Evolutionary conservation across 306 rosid genomes (phyloP).

Genomic region (Prunus persica): DNA sequence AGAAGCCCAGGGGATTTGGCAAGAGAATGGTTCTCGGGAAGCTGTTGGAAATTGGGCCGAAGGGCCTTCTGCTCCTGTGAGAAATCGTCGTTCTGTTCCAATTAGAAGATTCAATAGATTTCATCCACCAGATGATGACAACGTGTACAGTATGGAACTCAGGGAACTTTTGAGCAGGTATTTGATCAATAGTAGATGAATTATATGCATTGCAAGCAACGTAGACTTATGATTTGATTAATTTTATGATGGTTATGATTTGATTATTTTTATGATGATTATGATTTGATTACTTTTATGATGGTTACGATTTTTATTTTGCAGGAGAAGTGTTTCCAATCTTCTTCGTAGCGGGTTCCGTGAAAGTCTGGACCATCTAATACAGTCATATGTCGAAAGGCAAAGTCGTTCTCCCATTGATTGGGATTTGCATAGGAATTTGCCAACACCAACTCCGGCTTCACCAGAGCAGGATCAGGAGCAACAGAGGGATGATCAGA

Average conservation of each 20-base stretch:
- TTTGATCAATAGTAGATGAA: constrained; percentile 18
- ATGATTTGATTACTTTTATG: constrained; percentile 20
- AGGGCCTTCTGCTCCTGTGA: constrained; percentile 71
- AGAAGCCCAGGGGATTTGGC: constrained; percentile 72
- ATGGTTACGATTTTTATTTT: constrained; percentile 33
- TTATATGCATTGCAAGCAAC: constrained; percentile 14
- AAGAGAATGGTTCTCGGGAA: constrained; percentile 58
- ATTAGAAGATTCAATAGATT: constrained; percentile 79
- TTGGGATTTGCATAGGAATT: constrained; percentile 96
- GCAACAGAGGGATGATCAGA: constrained; percentile 66
- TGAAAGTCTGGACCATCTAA: constrained; percentile 95
- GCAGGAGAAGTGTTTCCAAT: constrained; percentile 98
- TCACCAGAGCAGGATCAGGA: constrained; percentile 72
- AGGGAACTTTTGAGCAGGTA: constrained; percentile 99
- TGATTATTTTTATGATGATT: constrained; percentile 18
- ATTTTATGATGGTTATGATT: constrained; percentile 23
- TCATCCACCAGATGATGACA: constrained; percentile 97
- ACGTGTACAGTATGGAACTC: constrained; percentile 98
- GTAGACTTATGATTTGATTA: constrained; percentile 17
- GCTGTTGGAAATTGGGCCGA: constrained; percentile 75
- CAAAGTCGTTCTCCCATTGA: constrained; percentile 91
- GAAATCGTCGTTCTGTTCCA: constrained; percentile 73
- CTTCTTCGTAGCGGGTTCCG: constrained; percentile 99
- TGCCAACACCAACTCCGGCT: constrained; percentile 66
- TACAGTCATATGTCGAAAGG: constrained; percentile 96